These are phyloP conservation scores for Ricinus communis DNA, from an alignment of 345 rosid species.

Conservation along the genomic window DNA sequence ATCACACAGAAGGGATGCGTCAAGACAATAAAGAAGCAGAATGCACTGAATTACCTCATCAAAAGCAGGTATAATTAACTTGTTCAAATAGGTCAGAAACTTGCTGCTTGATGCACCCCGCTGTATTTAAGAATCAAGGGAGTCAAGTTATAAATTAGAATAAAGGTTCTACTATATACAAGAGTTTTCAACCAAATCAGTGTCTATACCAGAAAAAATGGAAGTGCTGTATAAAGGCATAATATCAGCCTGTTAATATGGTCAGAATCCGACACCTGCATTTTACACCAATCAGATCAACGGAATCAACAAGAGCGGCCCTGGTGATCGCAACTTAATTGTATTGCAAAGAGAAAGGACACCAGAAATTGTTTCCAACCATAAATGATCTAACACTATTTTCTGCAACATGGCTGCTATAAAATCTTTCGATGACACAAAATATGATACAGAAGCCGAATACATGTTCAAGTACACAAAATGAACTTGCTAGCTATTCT, in stretches of 20 bases:
- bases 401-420: conserved; percentile 3
- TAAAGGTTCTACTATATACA: conserved; percentile 10
- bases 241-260: conserved; percentile 95
- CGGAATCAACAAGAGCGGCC: neutral
- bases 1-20: neutral
- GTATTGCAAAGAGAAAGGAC: neutral
- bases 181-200: neutral
- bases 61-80: conserved; percentile 83
- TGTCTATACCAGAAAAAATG: conserved; percentile 78
- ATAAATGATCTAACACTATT: neutral
- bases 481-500: neutral
- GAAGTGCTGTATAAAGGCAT: conserved; percentile 89
- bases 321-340: neutral
- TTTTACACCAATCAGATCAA: conserved; percentile 4
- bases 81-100: conserved; percentile 85
- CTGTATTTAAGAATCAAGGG: conserved; percentile 35
- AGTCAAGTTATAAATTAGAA: conserved; percentile 14
- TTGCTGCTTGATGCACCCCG: conserved; percentile 94
- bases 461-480: too few relatives aligned
- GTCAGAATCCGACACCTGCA: conserved; percentile 89
- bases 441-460: neutral
- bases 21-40: neutral
- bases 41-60: conserved; percentile 59
- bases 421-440: neutral
- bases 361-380: too few relatives aligned